Evolutionary conservation across 2,329 filamentous ascomycete species (phyloP), one percentile per base, ranked within the genome.

Genomic region (Verticillium alfalfae): DNA sequence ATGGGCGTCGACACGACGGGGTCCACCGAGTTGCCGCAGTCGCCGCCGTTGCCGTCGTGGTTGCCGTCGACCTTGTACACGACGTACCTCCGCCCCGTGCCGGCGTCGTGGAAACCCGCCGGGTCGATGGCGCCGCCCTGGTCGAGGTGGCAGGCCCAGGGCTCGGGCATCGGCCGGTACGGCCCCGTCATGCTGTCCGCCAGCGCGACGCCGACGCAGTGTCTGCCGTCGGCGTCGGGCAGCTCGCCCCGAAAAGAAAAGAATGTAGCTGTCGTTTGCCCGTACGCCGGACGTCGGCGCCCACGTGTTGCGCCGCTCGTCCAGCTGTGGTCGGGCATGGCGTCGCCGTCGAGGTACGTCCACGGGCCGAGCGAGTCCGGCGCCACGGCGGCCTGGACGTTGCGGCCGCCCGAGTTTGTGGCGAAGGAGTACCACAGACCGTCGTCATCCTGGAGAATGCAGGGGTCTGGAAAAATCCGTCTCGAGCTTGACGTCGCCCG

Each of bases 21-120:
- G 31, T 71, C 70, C 16, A 76, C 71, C n/a, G 70, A 75, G 64
- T 81, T 84, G 54, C 72, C 70, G 63, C 79, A 82, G 63, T 79
- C 78, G 59, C 77, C 75, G n/a, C 75, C 75, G 52, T 71, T 61
- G 4, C 75, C 75, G 39, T 82, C 71, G 62, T 76, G 78, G 71
- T 89, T 89, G 41, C 87, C 87, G 70, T 90, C 87, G 34, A 89
- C 76, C 71, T 90, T 90, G 76, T 87, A 90, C 10, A 84, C 73
- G 5, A 90, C 78, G 68, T 88, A 90, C 6, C 81, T 79, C 37
- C 71, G 78, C 36, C 82, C 83, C 22, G 70, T 74, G 54, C 81
- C 78, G 12, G 70, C 69, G 67, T 90, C 87, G 12, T 73, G 67
- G 71, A 88, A 89, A 3, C 83, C 85, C 0, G 83, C 76, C 0